Evolutionary conservation across 192 early-diverging fungal genomes (phyloP).

Genomic region (Rhizoclosmatium sp.): DNA sequence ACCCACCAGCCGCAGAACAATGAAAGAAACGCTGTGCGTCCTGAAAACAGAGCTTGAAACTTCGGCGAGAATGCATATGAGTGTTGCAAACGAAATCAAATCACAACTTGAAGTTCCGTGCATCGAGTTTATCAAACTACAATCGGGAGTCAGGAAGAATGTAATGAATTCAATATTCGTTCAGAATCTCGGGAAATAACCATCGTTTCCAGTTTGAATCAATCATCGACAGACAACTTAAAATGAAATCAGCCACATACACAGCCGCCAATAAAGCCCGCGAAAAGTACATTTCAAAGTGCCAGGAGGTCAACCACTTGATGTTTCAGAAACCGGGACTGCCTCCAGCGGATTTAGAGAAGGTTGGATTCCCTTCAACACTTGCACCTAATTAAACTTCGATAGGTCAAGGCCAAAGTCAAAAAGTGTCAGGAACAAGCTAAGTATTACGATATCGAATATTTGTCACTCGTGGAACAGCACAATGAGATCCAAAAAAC

Average conservation of each 20-base stretch:
- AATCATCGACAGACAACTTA: conserved; percentile 51
- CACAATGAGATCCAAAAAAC: conserved; percentile 51
- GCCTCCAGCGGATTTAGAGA: conserved; percentile 48
- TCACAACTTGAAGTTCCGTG: conserved; percentile 52
- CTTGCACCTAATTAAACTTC: neutral
- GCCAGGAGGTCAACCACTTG: conserved; percentile 44
- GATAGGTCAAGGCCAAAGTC: conserved; percentile 42
- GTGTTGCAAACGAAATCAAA: conserved; percentile 55
- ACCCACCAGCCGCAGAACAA: conserved; percentile 35
- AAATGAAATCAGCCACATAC: conserved; percentile 49
- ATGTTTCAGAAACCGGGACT: conserved; percentile 27
- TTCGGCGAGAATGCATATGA: conserved; percentile 44
- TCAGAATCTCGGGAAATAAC: neutral
- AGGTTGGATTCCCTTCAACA: conserved; percentile 30
- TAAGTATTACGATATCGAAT: conserved; percentile 53
- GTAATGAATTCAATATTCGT: conserved; percentile 29
- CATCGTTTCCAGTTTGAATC: conserved; percentile 43
- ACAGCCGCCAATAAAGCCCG: conserved; percentile 50
- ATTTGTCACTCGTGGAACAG: conserved; percentile 47
- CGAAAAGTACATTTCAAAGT: conserved; percentile 59
- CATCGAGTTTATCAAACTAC: conserved; percentile 49
- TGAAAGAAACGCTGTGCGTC: conserved; percentile 54
- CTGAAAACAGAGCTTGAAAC: conserved; percentile 55
- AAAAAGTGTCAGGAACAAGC: conserved; percentile 44
- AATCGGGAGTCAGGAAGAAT: conserved; percentile 54